Conservation (phyloP, 1,284 basidiomycete species). For the Ceratobasidium sp. region DNA sequence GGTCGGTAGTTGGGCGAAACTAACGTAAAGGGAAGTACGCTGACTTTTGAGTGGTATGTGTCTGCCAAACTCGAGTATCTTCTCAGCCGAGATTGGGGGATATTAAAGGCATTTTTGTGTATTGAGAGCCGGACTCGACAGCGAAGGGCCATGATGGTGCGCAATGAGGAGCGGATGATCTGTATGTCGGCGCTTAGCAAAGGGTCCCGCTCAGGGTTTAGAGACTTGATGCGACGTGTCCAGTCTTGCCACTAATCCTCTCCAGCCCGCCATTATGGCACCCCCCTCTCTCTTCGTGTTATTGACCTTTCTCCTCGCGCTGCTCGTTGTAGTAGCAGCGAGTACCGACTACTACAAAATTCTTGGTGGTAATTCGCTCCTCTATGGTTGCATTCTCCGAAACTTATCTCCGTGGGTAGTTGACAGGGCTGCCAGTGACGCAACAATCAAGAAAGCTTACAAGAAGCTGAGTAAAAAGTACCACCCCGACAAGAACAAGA, state of each 20-base stretch:
- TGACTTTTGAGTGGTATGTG: constrained; percentile 36
- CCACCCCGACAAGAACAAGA: constrained; percentile 95
- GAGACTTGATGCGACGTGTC: constrained; percentile 41
- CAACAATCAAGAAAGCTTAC: constrained; percentile 91
- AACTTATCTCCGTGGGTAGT: constrained; percentile 60
- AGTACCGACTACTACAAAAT: constrained; percentile 80
- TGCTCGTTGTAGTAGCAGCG: constrained; percentile 41
- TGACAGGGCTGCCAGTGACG: constrained; percentile 79
- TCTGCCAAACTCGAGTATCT: constrained; percentile 12
- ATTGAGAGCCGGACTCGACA: background rate
- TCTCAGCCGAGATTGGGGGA: background rate
- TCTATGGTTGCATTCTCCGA: background rate
- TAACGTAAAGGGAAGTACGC: constrained; percentile 41
- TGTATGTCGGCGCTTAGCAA: background rate
- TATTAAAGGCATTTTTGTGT: background rate
- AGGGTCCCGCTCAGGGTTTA: constrained; percentile 37
- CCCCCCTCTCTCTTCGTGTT: constrained; percentile 29
- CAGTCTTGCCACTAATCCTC: constrained; percentile 31
- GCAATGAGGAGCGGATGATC: background rate
- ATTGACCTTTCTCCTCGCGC: constrained; percentile 33
- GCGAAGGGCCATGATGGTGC: constrained; percentile 10
- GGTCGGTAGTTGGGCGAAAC: background rate
- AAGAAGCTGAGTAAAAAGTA: constrained; percentile 88
- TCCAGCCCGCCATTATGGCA: constrained; percentile 26
- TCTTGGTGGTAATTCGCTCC: constrained; percentile 66